Conservation (phyloP, 2,329 filamentous ascomycete species). For the Emmonsiellopsis sp. region DNA sequence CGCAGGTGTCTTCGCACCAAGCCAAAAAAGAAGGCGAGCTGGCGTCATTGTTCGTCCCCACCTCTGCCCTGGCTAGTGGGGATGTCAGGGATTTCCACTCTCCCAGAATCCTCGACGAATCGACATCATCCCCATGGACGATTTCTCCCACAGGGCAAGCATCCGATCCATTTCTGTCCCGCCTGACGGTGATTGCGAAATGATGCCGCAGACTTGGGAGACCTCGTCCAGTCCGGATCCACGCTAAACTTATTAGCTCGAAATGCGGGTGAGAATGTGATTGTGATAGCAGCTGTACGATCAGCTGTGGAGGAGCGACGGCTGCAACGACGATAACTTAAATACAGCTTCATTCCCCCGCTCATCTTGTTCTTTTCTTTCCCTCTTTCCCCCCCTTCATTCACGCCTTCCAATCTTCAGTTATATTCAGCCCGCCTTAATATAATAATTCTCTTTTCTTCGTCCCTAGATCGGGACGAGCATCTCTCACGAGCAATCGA, state of each 20-base stretch:
- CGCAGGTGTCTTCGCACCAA: background rate
- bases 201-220: too few species aligned
- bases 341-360: background rate
- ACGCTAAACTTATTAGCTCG: too few species aligned
- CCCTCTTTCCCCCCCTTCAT: background rate
- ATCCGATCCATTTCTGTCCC: background rate
- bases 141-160: background rate
- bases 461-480: background rate
- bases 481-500: background rate
- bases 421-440: background rate
- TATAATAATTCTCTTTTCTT: background rate
- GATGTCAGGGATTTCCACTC: background rate
- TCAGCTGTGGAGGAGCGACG: too few species aligned
- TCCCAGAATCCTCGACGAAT: background rate
- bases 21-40: background rate
- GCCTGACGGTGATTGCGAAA: background rate
- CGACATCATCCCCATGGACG: background rate
- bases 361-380: background rate
- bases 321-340: background rate
- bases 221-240: too few species aligned
- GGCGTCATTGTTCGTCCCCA: background rate
- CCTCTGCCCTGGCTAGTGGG: background rate
- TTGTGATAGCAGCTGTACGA: too few species aligned
- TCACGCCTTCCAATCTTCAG: background rate
- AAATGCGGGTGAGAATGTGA: too few species aligned